Evolutionary conservation across 2,329 filamentous ascomycete genomes (phyloP).

Genomic region (Xylariomycetidae sp.): DNA sequence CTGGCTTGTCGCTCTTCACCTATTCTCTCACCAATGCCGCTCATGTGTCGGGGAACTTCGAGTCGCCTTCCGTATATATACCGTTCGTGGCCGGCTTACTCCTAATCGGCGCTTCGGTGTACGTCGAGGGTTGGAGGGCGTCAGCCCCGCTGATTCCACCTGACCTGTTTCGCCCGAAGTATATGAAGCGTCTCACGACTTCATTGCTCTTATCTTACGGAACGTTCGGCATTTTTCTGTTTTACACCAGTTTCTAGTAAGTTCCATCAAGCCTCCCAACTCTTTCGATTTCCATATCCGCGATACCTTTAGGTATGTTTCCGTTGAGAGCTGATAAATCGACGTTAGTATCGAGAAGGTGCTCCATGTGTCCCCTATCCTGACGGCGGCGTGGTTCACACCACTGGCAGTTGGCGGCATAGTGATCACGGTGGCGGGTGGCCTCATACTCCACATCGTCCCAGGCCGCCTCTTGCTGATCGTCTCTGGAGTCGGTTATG

Average conservation of each 20-base stretch:
- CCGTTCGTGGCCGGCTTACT: conserved; percentile 58
- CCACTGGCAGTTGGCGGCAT: conserved; percentile 64
- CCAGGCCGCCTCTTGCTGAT: conserved; percentile 57
- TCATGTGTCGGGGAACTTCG: conserved; percentile 62
- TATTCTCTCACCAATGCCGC: conserved; percentile 68
- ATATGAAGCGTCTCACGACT: conserved; percentile 57
- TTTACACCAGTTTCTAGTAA: conserved; percentile 51
- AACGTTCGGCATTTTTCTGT: conserved; percentile 59
- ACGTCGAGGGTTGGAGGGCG: conserved; percentile 66
- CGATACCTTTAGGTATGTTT: not conserved
- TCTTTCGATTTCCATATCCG: no score
- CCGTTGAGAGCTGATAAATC: conserved; percentile 1
- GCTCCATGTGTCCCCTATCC: conserved; percentile 52
- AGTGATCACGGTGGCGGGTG: conserved; percentile 55
- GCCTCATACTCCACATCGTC: conserved; percentile 59
- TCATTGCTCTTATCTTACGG: conserved; percentile 63
- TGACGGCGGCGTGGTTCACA: conserved; percentile 60
- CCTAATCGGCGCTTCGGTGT: conserved; percentile 53
- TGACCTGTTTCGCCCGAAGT: conserved; percentile 62
- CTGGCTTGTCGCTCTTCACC: conserved; percentile 61
- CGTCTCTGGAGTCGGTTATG: conserved; percentile 53
- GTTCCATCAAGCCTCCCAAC: no score
- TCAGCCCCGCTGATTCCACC: conserved; percentile 61
- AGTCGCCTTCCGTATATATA: conserved; percentile 62
- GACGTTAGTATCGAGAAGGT: conserved; percentile 50